A percentile compares a stretch with the other conserved stretches of the same genome.
These are phyloP conservation scores for Skeletonema costatum DNA, from an alignment of 108 stramenopile genomes.

Conservation along the genomic window DNA sequence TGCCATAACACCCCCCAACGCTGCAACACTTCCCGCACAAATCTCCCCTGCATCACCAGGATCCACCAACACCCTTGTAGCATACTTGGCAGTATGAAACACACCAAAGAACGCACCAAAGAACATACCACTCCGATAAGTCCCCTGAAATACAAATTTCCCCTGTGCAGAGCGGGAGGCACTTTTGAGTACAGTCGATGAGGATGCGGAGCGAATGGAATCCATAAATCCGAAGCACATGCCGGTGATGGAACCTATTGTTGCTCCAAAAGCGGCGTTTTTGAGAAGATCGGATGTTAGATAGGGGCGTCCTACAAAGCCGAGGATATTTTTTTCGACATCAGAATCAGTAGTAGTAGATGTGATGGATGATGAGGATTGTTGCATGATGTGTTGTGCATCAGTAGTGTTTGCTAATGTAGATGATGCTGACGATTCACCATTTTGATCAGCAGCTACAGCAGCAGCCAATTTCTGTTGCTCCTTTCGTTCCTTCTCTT, in stretches of 20 bases:
- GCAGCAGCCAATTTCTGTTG: not conserved
- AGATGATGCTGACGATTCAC: not conserved
- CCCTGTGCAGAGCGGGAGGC: constrained; percentile 77
- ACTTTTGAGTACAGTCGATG: constrained; percentile 62
- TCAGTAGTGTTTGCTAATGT: not conserved
- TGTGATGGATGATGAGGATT: constrained; percentile 4
- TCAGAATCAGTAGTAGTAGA: not conserved
- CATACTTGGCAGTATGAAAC: constrained; percentile 75
- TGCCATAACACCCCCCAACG: constrained; percentile 62
- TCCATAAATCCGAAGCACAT: constrained; percentile 92
- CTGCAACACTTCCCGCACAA: constrained; percentile 49
- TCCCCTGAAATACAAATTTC: constrained; percentile 68
- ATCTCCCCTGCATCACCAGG: constrained; percentile 79
- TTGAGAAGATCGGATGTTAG: constrained; percentile 63
- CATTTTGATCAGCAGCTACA: not conserved
- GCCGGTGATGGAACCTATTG: constrained; percentile 82
- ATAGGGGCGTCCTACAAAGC: constrained; percentile 50
- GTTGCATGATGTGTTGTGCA: constrained; percentile 5
- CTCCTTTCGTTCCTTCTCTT: constrained; percentile 29
- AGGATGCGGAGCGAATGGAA: constrained; percentile 69
- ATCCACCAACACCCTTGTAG: constrained; percentile 60
- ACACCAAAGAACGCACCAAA: constrained; percentile 77
- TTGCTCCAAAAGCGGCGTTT: constrained; percentile 75
- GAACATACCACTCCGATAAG: constrained; percentile 65
- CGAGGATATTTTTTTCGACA: constrained; percentile 29